Percentiles rank a stretch among this genome's conserved stretches.
Evolutionary conservation across 352 stramenopile genomes (phyloP).

Genomic region (Phytophthora pini): DNA sequence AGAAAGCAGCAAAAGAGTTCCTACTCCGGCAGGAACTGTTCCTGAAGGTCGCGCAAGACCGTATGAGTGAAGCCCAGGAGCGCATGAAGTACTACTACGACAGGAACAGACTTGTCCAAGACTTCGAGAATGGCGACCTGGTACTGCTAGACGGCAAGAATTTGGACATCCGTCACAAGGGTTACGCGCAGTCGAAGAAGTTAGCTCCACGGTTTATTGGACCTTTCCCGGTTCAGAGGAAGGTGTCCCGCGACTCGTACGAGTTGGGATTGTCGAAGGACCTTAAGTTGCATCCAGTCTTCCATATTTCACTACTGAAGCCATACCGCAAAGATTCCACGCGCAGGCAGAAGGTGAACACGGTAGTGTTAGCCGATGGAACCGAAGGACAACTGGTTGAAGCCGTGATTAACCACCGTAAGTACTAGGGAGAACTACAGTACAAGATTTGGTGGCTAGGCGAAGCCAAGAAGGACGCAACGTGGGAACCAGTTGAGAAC

Average conservation of each 20-base stretch:
- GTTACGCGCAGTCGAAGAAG: conserved; percentile 4
- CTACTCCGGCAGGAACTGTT: conserved; percentile 1
- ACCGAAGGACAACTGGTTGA: conserved; percentile 11
- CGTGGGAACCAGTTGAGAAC: conserved; percentile 12
- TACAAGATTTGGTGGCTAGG: conserved; percentile 27
- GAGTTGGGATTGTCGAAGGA: conserved; percentile 5
- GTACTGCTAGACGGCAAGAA: not conserved
- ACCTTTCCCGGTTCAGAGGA: not conserved
- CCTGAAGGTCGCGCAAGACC: conserved; percentile 7
- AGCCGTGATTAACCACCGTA: conserved; percentile 17
- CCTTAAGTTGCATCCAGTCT: conserved; percentile 11
- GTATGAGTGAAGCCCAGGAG: conserved; percentile 9
- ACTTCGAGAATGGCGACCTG: conserved; percentile 2
- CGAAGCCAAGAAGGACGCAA: conserved; percentile 14
- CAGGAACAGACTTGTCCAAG: not conserved
- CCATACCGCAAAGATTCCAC: not conserved
- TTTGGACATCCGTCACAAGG: conserved; percentile 9
- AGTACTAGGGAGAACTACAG: not conserved
- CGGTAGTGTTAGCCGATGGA: conserved; percentile 8
- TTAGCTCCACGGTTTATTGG: conserved; percentile 7
- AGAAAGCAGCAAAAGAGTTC: conserved; percentile 8
- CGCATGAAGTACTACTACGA: conserved; percentile 15
- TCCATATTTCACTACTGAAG: conserved; percentile 13
- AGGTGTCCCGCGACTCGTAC: not conserved
- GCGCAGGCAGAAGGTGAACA: not conserved